Evolutionary conservation across 768 basidiomycete genomes (phyloP).

Genomic region (Lactarius sp.): DNA sequence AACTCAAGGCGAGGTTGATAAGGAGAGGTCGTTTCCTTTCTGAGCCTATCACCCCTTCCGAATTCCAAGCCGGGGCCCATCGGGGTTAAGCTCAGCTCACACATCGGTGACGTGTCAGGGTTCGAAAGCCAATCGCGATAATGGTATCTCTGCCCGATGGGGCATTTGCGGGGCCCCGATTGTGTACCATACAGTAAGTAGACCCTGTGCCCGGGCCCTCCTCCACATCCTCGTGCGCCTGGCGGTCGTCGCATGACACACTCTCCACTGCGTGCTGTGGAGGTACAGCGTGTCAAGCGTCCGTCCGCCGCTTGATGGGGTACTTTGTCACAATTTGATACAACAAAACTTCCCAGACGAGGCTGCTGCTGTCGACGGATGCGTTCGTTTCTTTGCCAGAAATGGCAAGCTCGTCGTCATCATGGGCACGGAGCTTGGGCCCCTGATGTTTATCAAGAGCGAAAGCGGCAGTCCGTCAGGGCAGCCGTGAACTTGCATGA

Average conservation of each 20-base stretch:
- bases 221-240: background rate
- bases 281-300: background rate
- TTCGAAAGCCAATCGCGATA: slow-evolving; percentile 8
- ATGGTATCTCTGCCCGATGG: background rate
- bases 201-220: background rate
- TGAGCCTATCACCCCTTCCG: background rate
- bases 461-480: background rate
- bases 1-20: too few relatives aligned
- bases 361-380: background rate
- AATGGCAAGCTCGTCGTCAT: slow-evolving; percentile 5
- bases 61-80: background rate
- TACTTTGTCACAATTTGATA: too few relatives aligned
- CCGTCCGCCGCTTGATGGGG: background rate
- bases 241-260: background rate
- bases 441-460: background rate
- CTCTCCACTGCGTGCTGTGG: too few relatives aligned
- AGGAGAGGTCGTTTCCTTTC: background rate
- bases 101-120: slow-evolving; percentile 11
- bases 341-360: too few relatives aligned
- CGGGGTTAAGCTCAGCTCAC: background rate
- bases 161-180: slow-evolving; percentile 11
- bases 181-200: background rate
- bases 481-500: background rate
- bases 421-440: background rate
- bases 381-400: background rate